These are phyloP conservation scores for Chalaropsis thielavioides DNA, from an alignment of 2,329 filamentous ascomycete genomes.

Conservation along the genomic window DNA sequence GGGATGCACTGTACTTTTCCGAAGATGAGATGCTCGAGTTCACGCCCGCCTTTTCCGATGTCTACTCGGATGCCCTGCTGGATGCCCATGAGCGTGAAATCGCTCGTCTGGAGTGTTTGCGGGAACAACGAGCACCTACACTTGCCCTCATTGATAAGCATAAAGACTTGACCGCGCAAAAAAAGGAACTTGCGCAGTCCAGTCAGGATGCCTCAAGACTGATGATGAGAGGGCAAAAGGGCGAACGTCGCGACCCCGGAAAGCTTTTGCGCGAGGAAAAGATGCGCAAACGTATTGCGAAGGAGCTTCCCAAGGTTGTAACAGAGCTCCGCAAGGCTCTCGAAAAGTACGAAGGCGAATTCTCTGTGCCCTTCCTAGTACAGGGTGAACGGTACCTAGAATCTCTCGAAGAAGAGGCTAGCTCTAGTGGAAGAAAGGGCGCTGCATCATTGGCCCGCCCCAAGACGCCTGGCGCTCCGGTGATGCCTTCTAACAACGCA, in stretches of 20 bases:
- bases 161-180: conserved; percentile 66
- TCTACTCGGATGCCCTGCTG: conserved; percentile 88
- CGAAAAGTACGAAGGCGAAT: conserved; percentile 84
- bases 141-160: conserved; percentile 73
- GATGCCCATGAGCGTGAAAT: conserved; percentile 94
- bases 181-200: conserved; percentile 73
- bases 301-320: conserved; percentile 86
- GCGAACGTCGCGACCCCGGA: conserved; percentile 85
- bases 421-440: conserved; percentile 29
- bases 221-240: conserved; percentile 81
- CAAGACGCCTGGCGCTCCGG: conserved; percentile 31
- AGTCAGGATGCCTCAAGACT: conserved; percentile 90
- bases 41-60: conserved; percentile 89
- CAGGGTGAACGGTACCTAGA: conserved; percentile 87
- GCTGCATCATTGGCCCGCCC: conserved; percentile 37
- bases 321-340: conserved; percentile 69
- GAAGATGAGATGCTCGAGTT: conserved; percentile 99
- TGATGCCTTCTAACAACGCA: conserved; percentile 55
- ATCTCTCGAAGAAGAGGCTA: conserved; percentile 51
- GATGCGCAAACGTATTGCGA: conserved; percentile 93
- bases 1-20: conserved; percentile 86
- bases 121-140: conserved; percentile 74
- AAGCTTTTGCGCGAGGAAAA: conserved; percentile 92
- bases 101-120: conserved; percentile 60
- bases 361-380: conserved; percentile 81